These are phyloP conservation scores for Cystobasidium slooffiae DNA, from an alignment of 1,284 basidiomycete species.

Conservation along the genomic window DNA sequence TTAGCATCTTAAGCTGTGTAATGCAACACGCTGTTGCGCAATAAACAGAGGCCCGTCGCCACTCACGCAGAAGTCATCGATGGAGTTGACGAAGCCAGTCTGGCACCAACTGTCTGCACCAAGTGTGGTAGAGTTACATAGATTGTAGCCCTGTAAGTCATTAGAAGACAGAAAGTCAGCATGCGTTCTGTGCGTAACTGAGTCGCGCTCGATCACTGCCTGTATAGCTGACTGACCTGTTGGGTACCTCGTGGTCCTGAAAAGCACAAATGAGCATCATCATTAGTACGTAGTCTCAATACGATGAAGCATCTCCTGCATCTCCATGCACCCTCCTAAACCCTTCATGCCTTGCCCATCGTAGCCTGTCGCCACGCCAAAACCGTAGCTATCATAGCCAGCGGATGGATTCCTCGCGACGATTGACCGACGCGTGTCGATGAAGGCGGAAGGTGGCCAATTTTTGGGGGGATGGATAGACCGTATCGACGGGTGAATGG, in stretches of 20 bases:
- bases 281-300: background rate
- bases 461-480: background rate
- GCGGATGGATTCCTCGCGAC: too few relatives aligned
- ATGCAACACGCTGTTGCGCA: too few relatives aligned
- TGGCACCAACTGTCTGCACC: constrained; percentile 67
- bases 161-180: too few relatives aligned
- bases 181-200: too few relatives aligned
- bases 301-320: background rate
- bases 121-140: constrained; percentile 71
- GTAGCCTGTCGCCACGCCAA: too few relatives aligned
- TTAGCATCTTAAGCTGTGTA: too few relatives aligned
- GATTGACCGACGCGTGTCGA: too few relatives aligned
- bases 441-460: too few relatives aligned
- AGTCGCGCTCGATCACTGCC: background rate
- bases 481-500: background rate
- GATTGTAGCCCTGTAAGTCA: constrained; percentile 41
- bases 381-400: too few relatives aligned
- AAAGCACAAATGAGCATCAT: background rate
- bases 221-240: constrained; percentile 1
- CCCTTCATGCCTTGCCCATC: background rate
- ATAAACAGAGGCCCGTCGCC: too few relatives aligned
- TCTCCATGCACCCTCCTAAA: background rate
- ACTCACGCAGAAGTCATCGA: constrained; percentile 47
- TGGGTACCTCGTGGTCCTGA: constrained; percentile 42
- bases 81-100: constrained; percentile 58